phyloP scores from a whole-genome alignment of 108 stramenopile genomes.

The Cyclotella choctawhatcheeana region DNA sequence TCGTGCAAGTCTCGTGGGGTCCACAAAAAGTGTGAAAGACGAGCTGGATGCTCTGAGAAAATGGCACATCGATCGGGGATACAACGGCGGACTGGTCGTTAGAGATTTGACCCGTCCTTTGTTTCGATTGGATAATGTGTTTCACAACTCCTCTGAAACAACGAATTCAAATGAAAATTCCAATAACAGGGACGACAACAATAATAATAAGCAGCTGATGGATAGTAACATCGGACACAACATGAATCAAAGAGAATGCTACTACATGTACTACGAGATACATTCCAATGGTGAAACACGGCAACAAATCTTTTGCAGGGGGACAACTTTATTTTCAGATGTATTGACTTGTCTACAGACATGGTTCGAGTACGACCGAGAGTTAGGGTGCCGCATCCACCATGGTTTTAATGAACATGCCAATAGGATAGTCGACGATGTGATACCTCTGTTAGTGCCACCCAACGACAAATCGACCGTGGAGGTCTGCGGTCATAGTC shows the following conservation, averaged over 20 bases:
- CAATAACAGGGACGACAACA: too few relatives aligned
- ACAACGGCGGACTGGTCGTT: conserved; percentile 62
- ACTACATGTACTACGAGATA: conserved; percentile 72
- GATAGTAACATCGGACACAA: too few relatives aligned
- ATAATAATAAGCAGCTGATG: too few relatives aligned
- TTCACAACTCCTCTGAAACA: conserved; percentile 19
- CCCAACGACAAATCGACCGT: conserved; percentile 50
- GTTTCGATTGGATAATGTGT: conserved; percentile 34
- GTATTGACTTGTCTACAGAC: conserved; percentile 58
- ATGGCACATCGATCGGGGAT: conserved; percentile 61
- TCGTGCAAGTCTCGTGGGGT: conserved; percentile 59
- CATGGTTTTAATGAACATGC: conserved; percentile 65
- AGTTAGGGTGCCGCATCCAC: conserved; percentile 61
- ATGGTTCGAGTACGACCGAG: conserved; percentile 62
- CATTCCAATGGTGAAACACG: conserved; percentile 47
- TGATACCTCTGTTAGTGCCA: conserved; percentile 57
- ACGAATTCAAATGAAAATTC: not conserved
- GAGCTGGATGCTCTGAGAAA: conserved; percentile 59
- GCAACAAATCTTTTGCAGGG: conserved; percentile 71
- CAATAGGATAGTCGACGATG: conserved; percentile 60
- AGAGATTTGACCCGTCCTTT: conserved; percentile 61
- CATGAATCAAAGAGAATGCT: conserved; percentile 64
- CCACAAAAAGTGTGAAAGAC: conserved; percentile 58
- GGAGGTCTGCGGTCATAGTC: conserved; percentile 62
- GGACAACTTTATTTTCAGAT: conserved; percentile 59